These are phyloP conservation scores for Eucalyptus lansdowneana DNA, from an alignment of 345 rosid genomes.

Conservation along the genomic window DNA sequence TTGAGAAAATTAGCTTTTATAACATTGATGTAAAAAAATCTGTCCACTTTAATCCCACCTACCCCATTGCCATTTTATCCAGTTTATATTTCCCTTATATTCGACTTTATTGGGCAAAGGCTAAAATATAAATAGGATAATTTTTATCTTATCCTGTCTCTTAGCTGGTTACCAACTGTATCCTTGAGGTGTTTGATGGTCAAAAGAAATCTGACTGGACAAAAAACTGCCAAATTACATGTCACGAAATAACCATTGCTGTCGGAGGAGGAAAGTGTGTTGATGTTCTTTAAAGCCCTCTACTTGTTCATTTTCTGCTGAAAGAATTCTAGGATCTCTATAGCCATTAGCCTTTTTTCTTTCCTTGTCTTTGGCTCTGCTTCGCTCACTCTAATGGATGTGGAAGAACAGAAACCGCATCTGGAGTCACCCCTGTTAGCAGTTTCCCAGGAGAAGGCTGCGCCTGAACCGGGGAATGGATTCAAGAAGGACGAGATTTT, in stretches of 20 bases:
- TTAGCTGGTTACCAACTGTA: neutral
- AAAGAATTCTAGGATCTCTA: neutral
- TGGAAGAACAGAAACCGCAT: neutral
- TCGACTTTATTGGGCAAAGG: neutral
- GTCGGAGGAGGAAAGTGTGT: neutral
- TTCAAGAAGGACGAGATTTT: neutral
- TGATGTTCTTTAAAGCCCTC: neutral
- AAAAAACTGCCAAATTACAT: neutral
- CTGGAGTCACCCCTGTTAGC: neutral
- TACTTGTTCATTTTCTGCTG: neutral
- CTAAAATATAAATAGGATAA: too few species aligned
- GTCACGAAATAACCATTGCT: neutral
- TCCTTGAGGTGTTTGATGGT: neutral
- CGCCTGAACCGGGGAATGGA: neutral
- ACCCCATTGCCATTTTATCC: neutral
- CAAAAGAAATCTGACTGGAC: neutral
- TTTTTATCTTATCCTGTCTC: neutral
- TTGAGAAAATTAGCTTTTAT: too few species aligned
- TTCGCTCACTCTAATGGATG: neutral
- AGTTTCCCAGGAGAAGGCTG: neutral
- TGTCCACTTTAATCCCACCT: neutral
- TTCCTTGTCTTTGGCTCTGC: neutral
- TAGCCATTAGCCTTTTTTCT: neutral
- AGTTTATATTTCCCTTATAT: too few species aligned
- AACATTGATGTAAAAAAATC: too few species aligned